Conservation (phyloP, 2,329 filamentous ascomycete species). For the Aspergillus sp. region DNA sequence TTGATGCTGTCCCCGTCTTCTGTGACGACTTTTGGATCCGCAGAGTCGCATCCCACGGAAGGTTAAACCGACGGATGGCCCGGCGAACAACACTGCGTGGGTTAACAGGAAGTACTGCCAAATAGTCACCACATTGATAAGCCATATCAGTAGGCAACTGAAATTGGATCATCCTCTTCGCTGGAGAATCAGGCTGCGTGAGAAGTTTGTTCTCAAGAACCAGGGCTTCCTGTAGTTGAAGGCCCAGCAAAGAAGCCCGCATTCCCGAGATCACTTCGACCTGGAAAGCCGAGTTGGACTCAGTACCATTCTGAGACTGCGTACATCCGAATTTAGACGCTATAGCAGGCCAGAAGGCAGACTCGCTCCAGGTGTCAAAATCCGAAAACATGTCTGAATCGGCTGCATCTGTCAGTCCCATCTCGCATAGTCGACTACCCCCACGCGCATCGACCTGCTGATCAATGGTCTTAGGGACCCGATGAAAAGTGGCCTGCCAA, state of each 20-base stretch:
- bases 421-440: constrained; percentile 40
- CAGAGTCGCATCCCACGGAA: constrained; percentile 62
- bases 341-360: constrained; percentile 46
- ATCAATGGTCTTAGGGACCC: constrained; percentile 57
- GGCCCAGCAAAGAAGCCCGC: constrained; percentile 51
- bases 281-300: constrained; percentile 29
- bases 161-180: constrained; percentile 60
- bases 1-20: constrained; percentile 13
- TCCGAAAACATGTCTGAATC: constrained; percentile 59
- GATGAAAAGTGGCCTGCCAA: constrained; percentile 55
- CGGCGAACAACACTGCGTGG: constrained; percentile 53
- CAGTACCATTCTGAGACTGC: constrained; percentile 12
- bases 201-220: constrained; percentile 49
- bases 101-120: constrained; percentile 66
- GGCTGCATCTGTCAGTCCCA: constrained; percentile 54
- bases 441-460: constrained; percentile 45
- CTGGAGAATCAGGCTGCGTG: constrained; percentile 43
- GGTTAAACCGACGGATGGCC: constrained; percentile 54
- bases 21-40: constrained; percentile 49
- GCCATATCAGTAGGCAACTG: constrained; percentile 57
- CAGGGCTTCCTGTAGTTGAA: constrained; percentile 54
- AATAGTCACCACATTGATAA: constrained; percentile 68
- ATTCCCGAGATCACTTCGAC: constrained; percentile 47
- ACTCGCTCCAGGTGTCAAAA: constrained; percentile 61
- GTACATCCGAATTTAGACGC: constrained; percentile 29